Evolutionary conservation across 2,329 filamentous ascomycete species (phyloP).

Genomic region (Aspergillus ibericus): DNA sequence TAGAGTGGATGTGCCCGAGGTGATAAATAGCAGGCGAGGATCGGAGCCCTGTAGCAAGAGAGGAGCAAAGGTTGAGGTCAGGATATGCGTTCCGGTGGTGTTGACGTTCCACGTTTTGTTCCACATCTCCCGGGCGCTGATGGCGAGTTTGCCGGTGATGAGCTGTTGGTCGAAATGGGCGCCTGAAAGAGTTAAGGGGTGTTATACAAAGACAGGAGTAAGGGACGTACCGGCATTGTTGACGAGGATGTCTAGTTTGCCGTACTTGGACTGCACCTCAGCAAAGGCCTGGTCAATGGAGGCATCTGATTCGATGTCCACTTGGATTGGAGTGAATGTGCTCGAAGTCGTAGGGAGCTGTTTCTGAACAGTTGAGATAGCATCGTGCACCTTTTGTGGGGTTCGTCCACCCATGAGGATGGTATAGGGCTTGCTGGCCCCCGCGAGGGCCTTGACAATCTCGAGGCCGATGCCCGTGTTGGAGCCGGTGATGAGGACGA

Average conservation of each 20-base stretch:
- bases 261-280: constrained; percentile 44
- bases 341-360: constrained; percentile 46
- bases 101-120: constrained; percentile 54
- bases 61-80: constrained; percentile 51
- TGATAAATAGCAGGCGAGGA: constrained; percentile 51
- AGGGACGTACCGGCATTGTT: constrained; percentile 56
- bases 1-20: constrained; percentile 44
- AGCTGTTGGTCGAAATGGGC: constrained; percentile 32
- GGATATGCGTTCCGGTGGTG: constrained; percentile 49
- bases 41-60: constrained; percentile 48
- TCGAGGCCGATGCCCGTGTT: constrained; percentile 64
- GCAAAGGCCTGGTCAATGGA: constrained; percentile 53
- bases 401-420: constrained; percentile 58
- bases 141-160: constrained; percentile 15
- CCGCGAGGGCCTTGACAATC: constrained; percentile 55
- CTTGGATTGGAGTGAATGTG: constrained; percentile 48
- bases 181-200: neutral
- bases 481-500: constrained; percentile 61
- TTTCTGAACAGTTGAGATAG: constrained; percentile 43
- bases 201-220: too few species aligned
- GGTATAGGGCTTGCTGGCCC: constrained; percentile 52
- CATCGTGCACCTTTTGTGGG: constrained; percentile 52
- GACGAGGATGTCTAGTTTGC: constrained; percentile 54
- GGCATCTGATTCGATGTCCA: constrained; percentile 56
- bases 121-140: constrained; percentile 43